Percentiles rank a stretch among this genome's conserved stretches.
Conservation (phyloP, 2,329 filamentous ascomycete species). For the Nothophaeocryptopus gaeumannii region DNA sequence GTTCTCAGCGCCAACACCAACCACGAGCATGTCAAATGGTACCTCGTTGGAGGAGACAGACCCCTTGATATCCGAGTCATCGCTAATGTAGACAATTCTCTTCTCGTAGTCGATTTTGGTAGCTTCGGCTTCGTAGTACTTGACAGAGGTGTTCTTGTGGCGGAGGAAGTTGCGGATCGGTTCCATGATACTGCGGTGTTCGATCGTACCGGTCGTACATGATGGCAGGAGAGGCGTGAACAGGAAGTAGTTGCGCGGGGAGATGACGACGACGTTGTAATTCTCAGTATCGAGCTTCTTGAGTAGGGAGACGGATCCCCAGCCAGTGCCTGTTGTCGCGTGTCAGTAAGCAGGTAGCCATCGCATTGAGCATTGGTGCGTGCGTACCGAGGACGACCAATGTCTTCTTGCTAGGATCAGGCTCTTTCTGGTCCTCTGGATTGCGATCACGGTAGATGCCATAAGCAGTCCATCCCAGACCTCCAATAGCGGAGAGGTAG, state of each 20-base stretch:
- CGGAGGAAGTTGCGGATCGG: conserved; percentile 93
- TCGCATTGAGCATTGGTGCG: background rate
- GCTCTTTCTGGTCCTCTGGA: conserved; percentile 72
- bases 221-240: conserved; percentile 97
- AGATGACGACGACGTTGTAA: conserved; percentile 95
- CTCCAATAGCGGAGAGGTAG: conserved; percentile 69
- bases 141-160: conserved; percentile 88
- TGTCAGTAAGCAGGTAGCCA: conserved; percentile 12
- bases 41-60: conserved; percentile 79
- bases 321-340: conserved; percentile 72
- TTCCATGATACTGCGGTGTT: conserved; percentile 99
- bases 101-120: conserved; percentile 92
- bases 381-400: conserved; percentile 82
- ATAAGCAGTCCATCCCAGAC: conserved; percentile 71
- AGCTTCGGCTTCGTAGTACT: conserved; percentile 97
- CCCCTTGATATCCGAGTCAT: conserved; percentile 91
- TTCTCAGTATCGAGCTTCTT: conserved; percentile 99
- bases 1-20: conserved; percentile 96
- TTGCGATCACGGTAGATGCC: conserved; percentile 79
- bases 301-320: conserved; percentile 91
- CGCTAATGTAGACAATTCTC: conserved; percentile 83
- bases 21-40: conserved; percentile 95
- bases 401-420: conserved; percentile 92
- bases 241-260: conserved; percentile 98
- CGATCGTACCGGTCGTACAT: conserved; percentile 94